phyloP scores from a whole-genome alignment of 441 rosid species.

The Flueggea neowawraea region DNA sequence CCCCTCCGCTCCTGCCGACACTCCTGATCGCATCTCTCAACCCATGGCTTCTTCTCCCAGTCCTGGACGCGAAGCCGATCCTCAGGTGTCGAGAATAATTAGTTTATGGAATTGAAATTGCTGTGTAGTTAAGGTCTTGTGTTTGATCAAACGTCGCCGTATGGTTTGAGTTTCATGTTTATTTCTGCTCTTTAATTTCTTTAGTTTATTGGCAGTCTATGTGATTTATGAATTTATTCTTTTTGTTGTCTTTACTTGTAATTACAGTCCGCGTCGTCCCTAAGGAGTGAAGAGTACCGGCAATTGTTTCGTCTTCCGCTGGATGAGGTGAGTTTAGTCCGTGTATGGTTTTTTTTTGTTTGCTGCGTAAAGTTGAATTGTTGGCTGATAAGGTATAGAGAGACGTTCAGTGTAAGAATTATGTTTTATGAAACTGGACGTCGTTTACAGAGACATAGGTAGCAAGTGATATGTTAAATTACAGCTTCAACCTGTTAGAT shows the following conservation, averaged over 20 bases:
- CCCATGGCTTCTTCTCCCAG: slow-evolving; percentile 43
- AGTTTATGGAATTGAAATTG: not conserved
- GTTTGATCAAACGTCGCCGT: too few species aligned
- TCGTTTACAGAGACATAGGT: not conserved
- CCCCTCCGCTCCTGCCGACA: slow-evolving; percentile 24
- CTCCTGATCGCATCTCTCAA: slow-evolving; percentile 52
- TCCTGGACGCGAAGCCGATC: slow-evolving; percentile 44
- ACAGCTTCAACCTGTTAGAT: not conserved
- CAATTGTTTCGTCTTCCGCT: slow-evolving; percentile 86
- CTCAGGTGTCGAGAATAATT: slow-evolving; percentile 39
- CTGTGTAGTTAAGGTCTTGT: not conserved
- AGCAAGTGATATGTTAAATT: not conserved
- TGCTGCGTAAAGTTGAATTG: not conserved
- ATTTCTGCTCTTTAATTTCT: not conserved
- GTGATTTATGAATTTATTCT: not conserved
- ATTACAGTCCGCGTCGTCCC: slow-evolving; percentile 42
- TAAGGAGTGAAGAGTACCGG: slow-evolving; percentile 89
- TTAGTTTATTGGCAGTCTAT: slow-evolving; percentile 6
- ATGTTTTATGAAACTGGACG: not conserved
- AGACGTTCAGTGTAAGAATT: not conserved
- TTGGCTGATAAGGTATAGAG: not conserved
- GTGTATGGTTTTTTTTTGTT: not conserved
- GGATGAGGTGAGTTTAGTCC: slow-evolving; percentile 61
- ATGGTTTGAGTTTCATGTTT: not conserved
- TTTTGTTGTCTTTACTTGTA: slow-evolving; percentile 3